phyloP scores from a whole-genome alignment of 805 yeast species.

The Lipomyces yamanashiensis region DNA sequence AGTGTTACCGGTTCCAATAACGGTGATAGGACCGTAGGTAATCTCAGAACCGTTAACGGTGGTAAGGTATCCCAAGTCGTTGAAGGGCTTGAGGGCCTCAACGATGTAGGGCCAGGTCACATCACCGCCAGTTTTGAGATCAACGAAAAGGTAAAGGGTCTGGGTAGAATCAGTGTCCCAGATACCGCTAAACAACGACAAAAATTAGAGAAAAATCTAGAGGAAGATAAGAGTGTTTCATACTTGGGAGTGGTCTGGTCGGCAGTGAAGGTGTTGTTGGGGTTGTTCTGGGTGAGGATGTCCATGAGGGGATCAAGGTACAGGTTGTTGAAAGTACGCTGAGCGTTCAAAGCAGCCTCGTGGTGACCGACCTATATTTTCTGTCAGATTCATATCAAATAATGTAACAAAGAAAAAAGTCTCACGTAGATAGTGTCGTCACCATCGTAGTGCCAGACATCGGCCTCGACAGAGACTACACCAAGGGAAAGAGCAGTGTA shows the following conservation, averaged over 20 bases:
- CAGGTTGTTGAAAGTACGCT: conserved; percentile 53
- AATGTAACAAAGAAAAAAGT: not conserved
- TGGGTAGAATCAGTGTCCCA: conserved; percentile 54
- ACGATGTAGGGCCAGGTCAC: conserved; percentile 54
- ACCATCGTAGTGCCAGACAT: conserved; percentile 55
- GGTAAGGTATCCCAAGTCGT: conserved; percentile 56
- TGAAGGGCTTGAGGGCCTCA: conserved; percentile 53
- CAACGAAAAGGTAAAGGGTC: conserved; percentile 67
- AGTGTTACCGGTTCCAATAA: conserved; percentile 68
- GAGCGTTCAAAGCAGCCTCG: conserved; percentile 51
- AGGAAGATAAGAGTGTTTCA: not conserved
- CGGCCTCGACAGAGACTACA: conserved; percentile 58
- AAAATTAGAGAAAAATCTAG: not conserved
- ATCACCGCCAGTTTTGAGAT: conserved; percentile 57
- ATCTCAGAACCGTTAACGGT: conserved; percentile 50
- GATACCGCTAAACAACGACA: conserved; percentile 41
- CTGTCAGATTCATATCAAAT: conserved; percentile 35
- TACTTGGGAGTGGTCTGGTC: conserved; percentile 29
- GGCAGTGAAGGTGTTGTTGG: conserved; percentile 34
- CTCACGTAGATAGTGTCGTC: conserved; percentile 44
- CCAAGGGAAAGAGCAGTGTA: conserved; percentile 56
- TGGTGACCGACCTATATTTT: conserved; percentile 64
- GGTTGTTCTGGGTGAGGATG: conserved; percentile 57
- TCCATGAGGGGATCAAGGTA: conserved; percentile 60
- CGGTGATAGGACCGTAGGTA: conserved; percentile 60